phyloP scores from a whole-genome alignment of 2,329 filamentous ascomycete species.

The Cladosporium velox region DNA sequence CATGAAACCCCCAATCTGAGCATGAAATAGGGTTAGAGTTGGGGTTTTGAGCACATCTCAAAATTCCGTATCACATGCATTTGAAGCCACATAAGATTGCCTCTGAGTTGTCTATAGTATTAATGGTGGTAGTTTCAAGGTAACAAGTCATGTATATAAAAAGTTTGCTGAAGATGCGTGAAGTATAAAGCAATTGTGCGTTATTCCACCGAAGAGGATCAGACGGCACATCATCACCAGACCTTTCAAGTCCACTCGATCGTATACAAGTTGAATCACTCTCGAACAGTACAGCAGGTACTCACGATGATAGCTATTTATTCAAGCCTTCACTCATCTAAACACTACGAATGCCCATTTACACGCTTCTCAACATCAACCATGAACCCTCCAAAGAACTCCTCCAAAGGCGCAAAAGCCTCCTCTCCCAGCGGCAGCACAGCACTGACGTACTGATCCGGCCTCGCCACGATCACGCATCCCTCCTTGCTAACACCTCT shows the following conservation, averaged over 20 bases:
- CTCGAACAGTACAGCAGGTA: too few relatives aligned
- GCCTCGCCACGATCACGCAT: constrained; percentile 61
- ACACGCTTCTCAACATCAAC: constrained; percentile 9
- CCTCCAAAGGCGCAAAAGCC: constrained; percentile 26
- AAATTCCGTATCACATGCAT: neutral
- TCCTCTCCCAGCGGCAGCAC: constrained; percentile 33
- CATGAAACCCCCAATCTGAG: neutral
- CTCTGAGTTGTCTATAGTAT: neutral
- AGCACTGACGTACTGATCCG: constrained; percentile 65
- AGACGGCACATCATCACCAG: too few relatives aligned
- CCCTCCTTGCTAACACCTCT: constrained; percentile 63
- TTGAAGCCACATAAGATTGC: neutral
- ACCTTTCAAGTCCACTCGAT: too few relatives aligned
- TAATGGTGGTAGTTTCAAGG: neutral
- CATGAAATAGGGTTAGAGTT: neutral
- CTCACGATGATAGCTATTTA: neutral
- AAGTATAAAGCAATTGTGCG: too few relatives aligned
- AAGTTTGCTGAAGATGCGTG: too few relatives aligned
- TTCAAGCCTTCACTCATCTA: rapidly evolving
- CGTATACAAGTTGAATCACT: too few relatives aligned
- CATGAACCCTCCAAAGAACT: constrained; percentile 38
- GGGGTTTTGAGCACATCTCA: neutral
- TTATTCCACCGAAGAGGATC: too few relatives aligned
- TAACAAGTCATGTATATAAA: neutral
- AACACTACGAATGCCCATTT: neutral